phyloP scores from a whole-genome alignment of 2,329 filamentous ascomycete genomes.

The Arachnomyces sp. region DNA sequence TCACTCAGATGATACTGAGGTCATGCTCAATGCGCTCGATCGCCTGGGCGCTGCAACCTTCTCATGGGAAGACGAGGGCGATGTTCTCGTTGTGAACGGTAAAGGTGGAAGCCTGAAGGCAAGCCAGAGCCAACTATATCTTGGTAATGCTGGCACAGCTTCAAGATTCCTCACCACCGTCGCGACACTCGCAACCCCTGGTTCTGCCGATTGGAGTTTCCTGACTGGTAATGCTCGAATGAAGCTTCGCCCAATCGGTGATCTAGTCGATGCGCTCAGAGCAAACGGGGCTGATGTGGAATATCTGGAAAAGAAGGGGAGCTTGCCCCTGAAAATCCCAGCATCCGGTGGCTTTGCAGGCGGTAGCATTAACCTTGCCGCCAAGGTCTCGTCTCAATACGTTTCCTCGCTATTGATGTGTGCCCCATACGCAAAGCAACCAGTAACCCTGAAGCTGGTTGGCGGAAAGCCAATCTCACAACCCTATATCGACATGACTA shows the following conservation, averaged over 20 bases:
- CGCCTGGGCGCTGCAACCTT: constrained; percentile 80
- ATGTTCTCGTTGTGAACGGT: constrained; percentile 78
- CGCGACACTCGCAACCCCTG: constrained; percentile 67
- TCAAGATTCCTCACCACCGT: constrained; percentile 93
- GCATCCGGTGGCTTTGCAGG: constrained; percentile 77
- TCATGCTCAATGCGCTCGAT: constrained; percentile 88
- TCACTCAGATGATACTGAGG: constrained; percentile 94
- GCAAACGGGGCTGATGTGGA: constrained; percentile 80
- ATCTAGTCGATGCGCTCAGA: constrained; percentile 81
- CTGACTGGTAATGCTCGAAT: constrained; percentile 92
- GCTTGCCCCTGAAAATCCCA: constrained; percentile 72
- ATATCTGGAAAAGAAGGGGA: constrained; percentile 75
- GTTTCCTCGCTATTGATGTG: constrained; percentile 96
- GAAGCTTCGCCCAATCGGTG: constrained; percentile 90
- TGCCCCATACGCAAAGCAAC: constrained; percentile 89
- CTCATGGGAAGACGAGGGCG: constrained; percentile 90
- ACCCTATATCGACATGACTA: constrained; percentile 97
- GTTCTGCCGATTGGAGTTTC: constrained; percentile 57
- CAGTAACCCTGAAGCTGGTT: constrained; percentile 79
- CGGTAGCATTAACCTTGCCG: constrained; percentile 81
- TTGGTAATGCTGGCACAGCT: constrained; percentile 93
- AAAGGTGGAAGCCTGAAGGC: constrained; percentile 80
- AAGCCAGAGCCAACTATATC: constrained; percentile 68
- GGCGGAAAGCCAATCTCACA: constrained; percentile 98
- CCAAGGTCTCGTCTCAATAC: constrained; percentile 97